These are phyloP conservation scores for Macrophomina phaseolina DNA, from an alignment of 2,329 filamentous ascomycete genomes.

Conservation along the genomic window DNA sequence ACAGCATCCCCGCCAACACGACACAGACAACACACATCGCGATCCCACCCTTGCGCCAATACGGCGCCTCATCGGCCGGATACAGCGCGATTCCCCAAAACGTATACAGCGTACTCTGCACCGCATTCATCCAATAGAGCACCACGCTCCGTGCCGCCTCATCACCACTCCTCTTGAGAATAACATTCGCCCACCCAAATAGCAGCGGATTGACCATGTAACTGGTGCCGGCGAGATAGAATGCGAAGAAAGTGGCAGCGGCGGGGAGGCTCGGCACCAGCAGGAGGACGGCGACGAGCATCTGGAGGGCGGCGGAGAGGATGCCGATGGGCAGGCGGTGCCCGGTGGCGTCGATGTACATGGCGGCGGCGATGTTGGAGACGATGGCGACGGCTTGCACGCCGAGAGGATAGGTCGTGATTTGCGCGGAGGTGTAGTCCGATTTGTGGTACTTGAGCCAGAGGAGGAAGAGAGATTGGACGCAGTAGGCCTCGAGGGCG, in stretches of 20 bases:
- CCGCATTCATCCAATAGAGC: conserved; percentile 50
- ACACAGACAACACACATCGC: conserved; percentile 42
- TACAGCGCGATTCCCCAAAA: conserved; percentile 55
- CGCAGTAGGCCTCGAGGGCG: conserved; percentile 42
- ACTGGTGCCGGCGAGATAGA: conserved; percentile 46
- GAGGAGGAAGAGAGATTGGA: conserved; percentile 36
- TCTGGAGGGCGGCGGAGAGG: conserved; percentile 41
- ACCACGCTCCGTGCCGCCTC: conserved; percentile 50
- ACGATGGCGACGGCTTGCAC: conserved; percentile 63
- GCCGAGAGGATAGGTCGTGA: conserved; percentile 63
- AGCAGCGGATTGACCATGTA: conserved; percentile 50
- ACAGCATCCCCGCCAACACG: conserved; percentile 4
- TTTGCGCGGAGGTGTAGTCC: conserved; percentile 45
- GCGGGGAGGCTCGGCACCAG: conserved; percentile 41
- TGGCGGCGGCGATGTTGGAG: conserved; percentile 49
- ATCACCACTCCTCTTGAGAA: conserved; percentile 47
- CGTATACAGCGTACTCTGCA: conserved; percentile 49
- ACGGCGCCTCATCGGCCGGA: conserved; percentile 50
- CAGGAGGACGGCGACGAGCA: conserved; percentile 41
- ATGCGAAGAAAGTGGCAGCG: conserved; percentile 45
- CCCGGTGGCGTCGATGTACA: conserved; percentile 47
- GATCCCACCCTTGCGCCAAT: conserved; percentile 49
- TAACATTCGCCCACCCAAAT: conserved; percentile 49
- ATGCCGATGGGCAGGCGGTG: conserved; percentile 44
- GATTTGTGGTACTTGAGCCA: conserved; percentile 43